phyloP scores from a whole-genome alignment of 2,329 filamentous ascomycete genomes.

The Penicillium sp. region DNA sequence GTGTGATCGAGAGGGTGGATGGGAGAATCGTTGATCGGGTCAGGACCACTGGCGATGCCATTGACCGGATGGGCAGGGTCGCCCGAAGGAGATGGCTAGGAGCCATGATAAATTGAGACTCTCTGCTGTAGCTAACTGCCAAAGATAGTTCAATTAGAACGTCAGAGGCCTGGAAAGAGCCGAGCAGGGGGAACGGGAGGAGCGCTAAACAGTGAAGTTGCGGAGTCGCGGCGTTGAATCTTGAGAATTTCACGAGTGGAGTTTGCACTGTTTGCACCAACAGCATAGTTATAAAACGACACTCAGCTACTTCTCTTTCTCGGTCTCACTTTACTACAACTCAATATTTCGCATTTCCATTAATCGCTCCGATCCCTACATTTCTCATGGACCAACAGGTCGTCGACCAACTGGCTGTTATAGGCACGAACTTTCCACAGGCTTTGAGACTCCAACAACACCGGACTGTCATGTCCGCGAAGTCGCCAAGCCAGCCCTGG shows the following conservation, averaged over 20 bases:
- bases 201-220: constrained; percentile 3
- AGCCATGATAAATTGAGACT: constrained; percentile 22
- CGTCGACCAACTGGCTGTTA: neutral
- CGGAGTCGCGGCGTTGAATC: constrained; percentile 15
- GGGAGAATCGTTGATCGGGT: constrained; percentile 24
- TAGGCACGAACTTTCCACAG: neutral
- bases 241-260: constrained; percentile 28
- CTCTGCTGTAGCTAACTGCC: neutral
- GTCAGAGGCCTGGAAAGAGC: neutral
- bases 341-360: neutral
- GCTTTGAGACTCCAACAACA: neutral
- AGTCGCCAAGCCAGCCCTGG: no score
- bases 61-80: constrained; percentile 29
- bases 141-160: neutral
- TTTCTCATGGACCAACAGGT: neutral
- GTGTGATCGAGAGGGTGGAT: constrained; percentile 15
- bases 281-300: no score
- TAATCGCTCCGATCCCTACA: neutral
- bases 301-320: neutral
- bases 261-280: constrained; percentile 33
- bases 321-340: neutral
- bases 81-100: constrained; percentile 31
- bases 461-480: neutral
- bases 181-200: neutral
- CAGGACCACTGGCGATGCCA: constrained; percentile 23